Percentiles rank a stretch among this genome's conserved stretches.
These are phyloP conservation scores for Closterium sp. DNA, from an alignment of 139 green algal genomes.

Conservation along the genomic window DNA sequence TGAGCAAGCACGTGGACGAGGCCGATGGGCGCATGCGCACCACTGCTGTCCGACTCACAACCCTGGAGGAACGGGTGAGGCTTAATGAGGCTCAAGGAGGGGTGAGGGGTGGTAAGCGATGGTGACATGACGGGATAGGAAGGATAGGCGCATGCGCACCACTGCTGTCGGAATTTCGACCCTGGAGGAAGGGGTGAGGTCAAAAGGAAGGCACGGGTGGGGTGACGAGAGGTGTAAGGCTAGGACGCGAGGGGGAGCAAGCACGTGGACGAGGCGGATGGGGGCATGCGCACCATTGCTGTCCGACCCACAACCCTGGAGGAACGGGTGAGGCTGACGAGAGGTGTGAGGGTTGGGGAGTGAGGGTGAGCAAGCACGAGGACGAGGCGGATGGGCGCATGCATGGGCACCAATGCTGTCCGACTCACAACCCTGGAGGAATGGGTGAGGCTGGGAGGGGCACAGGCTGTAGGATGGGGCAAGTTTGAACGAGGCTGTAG, in stretches of 20 bases:
- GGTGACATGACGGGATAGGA: no score
- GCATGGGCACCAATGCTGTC: no score
- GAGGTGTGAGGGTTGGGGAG: no score
- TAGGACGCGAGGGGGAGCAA: slow-evolving; percentile 33
- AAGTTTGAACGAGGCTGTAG: background rate
- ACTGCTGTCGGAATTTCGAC: no score
- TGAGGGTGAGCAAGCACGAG: no score
- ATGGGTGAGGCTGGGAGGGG: background rate
- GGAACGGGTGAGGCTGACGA: slow-evolving; percentile 5
- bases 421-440: background rate
- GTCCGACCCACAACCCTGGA: background rate
- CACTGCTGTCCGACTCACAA: background rate
- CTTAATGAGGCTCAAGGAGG: no score
- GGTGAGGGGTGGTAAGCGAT: no score
- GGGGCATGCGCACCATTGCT: background rate
- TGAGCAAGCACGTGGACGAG: slow-evolving; percentile 8
- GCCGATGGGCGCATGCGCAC: slow-evolving; percentile 18
- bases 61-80: background rate
- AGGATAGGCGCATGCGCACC: no score
- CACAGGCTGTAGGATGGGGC: slow-evolving; percentile 9
- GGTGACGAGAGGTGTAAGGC: slow-evolving; percentile 21
- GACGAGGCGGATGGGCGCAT: no score
- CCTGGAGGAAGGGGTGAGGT: no score
- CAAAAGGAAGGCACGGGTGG: background rate
- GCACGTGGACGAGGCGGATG: background rate